These are phyloP conservation scores for Sarocladium strictum DNA, from an alignment of 2,329 filamentous ascomycete genomes.

Conservation along the genomic window DNA sequence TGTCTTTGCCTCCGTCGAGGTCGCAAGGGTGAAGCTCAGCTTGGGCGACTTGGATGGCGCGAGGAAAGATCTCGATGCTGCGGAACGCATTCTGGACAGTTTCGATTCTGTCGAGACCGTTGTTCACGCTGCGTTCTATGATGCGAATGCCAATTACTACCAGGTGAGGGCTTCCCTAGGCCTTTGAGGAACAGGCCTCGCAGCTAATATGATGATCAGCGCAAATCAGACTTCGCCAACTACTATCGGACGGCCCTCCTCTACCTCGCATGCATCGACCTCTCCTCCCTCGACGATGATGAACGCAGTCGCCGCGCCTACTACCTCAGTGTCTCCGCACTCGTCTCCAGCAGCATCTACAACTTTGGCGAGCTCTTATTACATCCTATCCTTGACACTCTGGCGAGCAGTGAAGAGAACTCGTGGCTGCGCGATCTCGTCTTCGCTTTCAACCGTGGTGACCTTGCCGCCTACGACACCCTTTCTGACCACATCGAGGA, in stretches of 20 bases:
- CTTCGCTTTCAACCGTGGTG: constrained; percentile 95
- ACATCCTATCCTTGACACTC: constrained; percentile 87
- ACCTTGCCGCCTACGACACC: constrained; percentile 79
- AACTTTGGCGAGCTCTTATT: constrained; percentile 99
- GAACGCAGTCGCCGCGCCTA: constrained; percentile 83
- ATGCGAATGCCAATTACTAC: constrained; percentile 91
- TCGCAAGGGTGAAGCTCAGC: constrained; percentile 79
- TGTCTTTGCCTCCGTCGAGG: constrained; percentile 87
- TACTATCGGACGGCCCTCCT: constrained; percentile 98
- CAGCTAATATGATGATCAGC: constrained; percentile 34
- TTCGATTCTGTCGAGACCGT: constrained; percentile 95
- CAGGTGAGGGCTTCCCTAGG: constrained; percentile 42
- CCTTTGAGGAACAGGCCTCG: neutral
- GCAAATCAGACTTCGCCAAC: constrained; percentile 85
- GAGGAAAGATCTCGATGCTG: constrained; percentile 78
- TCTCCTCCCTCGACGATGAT: constrained; percentile 63
- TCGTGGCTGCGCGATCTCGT: constrained; percentile 92
- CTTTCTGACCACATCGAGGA: constrained; percentile 75
- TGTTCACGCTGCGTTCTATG: constrained; percentile 94
- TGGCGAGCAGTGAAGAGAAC: constrained; percentile 63
- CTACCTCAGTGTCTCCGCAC: constrained; percentile 84
- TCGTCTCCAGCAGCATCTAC: constrained; percentile 94
- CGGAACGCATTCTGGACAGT: constrained; percentile 79
- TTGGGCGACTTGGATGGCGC: constrained; percentile 76
- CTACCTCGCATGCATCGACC: constrained; percentile 92